Evolutionary conservation across 495 filamentous ascomycete genomes (phyloP).

Genomic region (Penicillium waksmanii): DNA sequence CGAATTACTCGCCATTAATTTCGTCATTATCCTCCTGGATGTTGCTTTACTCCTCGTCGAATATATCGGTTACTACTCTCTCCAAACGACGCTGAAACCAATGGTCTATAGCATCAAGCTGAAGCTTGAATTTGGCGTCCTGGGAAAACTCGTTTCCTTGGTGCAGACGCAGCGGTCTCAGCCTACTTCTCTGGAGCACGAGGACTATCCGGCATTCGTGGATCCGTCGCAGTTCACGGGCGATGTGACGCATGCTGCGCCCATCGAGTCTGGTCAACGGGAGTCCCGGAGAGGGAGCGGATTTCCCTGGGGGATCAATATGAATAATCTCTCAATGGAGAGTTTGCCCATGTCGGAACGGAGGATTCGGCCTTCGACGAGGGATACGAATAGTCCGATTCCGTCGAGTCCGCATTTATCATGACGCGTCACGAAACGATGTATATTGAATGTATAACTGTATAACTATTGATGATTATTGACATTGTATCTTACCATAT

Average conservation of each 20-base stretch:
- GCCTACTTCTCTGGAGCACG: conserved; percentile 38
- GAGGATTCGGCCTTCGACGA: conserved; percentile 26
- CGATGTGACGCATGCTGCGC: conserved; percentile 44
- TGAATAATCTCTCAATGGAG: conserved; percentile 40
- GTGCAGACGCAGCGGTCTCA: conserved; percentile 38
- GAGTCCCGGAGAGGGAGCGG: conserved; percentile 10
- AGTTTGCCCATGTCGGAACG: conserved; percentile 36
- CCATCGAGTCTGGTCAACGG: conserved; percentile 14
- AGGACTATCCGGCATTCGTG: conserved; percentile 44
- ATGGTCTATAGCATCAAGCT: conserved; percentile 66
- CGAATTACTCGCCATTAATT: conserved; percentile 60
- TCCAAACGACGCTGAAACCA: conserved; percentile 59
- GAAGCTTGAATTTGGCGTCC: conserved; percentile 64
- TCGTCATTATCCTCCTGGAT: conserved; percentile 57
- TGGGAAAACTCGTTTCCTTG: conserved; percentile 47
- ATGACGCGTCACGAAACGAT: conserved; percentile 14
- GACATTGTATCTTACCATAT: background rate
- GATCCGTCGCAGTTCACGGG: conserved; percentile 40
- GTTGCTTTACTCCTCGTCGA: conserved; percentile 59
- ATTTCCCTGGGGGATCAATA: background rate
- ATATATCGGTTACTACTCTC: conserved; percentile 54
- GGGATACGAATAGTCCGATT: conserved; percentile 15
- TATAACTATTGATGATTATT: background rate
- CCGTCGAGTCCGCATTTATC: conserved; percentile 6
- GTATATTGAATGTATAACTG: conserved; percentile 1